Evolutionary conservation across 2,329 filamentous ascomycete species (phyloP), one percentile per base, ranked within the genome.

Genomic region (Neofusicoccum parvum): DNA sequence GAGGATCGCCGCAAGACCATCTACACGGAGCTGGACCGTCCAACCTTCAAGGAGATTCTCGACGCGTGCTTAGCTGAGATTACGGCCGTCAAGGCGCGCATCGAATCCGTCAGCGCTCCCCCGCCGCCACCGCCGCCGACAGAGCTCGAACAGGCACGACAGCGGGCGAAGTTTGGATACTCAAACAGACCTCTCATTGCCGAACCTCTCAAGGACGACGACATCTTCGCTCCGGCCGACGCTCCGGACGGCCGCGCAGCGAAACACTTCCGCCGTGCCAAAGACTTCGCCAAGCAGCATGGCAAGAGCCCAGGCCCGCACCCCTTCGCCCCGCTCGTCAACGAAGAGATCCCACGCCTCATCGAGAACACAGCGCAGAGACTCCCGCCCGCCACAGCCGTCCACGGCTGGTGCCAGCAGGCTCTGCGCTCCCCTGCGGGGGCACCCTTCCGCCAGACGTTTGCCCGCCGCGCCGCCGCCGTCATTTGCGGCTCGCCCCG

Each of bases 21-120:
- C 64, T 97, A 92, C 77, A 87, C 89, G 66, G 93, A 96, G 70
- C 92, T 96, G 68, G 94, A 98, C 70, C 90, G 93, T 67, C 87
- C 87, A 63, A 89, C 91, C 69, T 97, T 92, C 92, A 87, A 88
- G 9, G 92, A 97, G 71, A 85, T 96, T 54, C 88, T 89, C 67
- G 80, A 82, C 17, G 80, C 89, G 6, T 94, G 92, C 71, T 83
- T 94, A 17, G 85, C 86, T 12, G 84, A 90, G 17, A 83, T 97
- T 59, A 87, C 87, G 69, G 82, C 82, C 11, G 86, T 97, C 58
- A 87, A 88, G 65, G 78, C 78, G 7, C 88, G 92, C 51, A 88
- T 97, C 56, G 85, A 89, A 58, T 81, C 81, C 74, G 43, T 60
- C 14, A 69, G 79, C 27, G 69, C 74, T 34, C 71, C 75, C 46